These are phyloP conservation scores for Penstemon barbatus DNA, from an alignment of 257 asterid species.

Conservation along the genomic window DNA sequence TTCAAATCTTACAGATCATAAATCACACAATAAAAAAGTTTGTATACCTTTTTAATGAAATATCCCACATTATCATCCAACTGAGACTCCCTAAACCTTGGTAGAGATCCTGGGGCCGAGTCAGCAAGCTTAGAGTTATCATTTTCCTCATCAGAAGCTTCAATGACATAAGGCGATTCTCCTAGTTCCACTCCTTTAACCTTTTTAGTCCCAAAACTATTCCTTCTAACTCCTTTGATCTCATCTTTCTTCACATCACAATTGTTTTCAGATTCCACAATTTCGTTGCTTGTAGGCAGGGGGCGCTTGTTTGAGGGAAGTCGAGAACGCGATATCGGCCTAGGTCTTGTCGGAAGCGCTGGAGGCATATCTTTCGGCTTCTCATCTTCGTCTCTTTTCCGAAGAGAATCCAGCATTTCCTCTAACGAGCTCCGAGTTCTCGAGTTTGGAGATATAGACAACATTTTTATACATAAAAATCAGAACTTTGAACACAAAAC, in stretches of 20 bases:
- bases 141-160: slow-evolving; percentile 31
- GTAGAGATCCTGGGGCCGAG: slow-evolving; percentile 28
- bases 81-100: slow-evolving; percentile 40
- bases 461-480: slow-evolving; percentile 36
- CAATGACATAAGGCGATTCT: slow-evolving; percentile 51
- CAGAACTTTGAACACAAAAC: slow-evolving; percentile 5
- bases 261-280: slow-evolving; percentile 31
- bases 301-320: slow-evolving; percentile 63
- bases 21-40: slow-evolving; percentile 15
- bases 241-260: slow-evolving; percentile 27
- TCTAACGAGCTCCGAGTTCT: slow-evolving; percentile 81
- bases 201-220: slow-evolving; percentile 49
- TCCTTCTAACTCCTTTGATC: slow-evolving; percentile 31
- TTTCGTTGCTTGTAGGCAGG: slow-evolving; percentile 44
- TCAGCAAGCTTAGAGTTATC: slow-evolving; percentile 27
- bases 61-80: slow-evolving; percentile 56
- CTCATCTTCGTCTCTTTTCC: slow-evolving; percentile 57
- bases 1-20: slow-evolving; percentile 8
- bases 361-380: slow-evolving; percentile 75
- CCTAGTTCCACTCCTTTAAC: slow-evolving; percentile 39
- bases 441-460: slow-evolving; percentile 59
- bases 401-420: slow-evolving; percentile 88
- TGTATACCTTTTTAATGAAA: slow-evolving; percentile 59
- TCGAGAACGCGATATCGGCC: slow-evolving; percentile 56
- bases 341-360: slow-evolving; percentile 82